These are phyloP conservation scores for Begonia fuchsioides DNA, from an alignment of 306 rosid species.

Conservation along the genomic window DNA sequence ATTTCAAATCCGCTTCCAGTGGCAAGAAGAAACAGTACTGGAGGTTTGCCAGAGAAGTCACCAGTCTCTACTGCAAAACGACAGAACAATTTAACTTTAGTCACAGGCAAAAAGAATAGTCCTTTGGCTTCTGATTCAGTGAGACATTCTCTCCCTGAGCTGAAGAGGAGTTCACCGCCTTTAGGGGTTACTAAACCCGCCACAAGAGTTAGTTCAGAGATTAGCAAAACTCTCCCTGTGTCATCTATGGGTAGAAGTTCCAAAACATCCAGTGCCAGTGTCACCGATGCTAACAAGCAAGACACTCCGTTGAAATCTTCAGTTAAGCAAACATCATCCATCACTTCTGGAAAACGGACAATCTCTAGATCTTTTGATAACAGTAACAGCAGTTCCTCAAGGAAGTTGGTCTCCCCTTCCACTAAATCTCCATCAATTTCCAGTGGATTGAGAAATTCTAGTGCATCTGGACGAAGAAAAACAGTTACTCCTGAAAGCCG, in stretches of 20 bases:
- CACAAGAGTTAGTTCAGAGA: conserved; percentile 19
- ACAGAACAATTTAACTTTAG: conserved; percentile 14
- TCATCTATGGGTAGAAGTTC: conserved; percentile 21
- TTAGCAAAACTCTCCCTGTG: conserved; percentile 27
- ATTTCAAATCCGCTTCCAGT: conserved; percentile 30
- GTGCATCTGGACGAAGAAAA: conserved; percentile 53
- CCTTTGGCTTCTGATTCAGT: conserved; percentile 21
- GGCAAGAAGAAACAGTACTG: conserved; percentile 55
- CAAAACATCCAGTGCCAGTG: conserved; percentile 25
- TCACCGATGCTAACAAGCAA: conserved; percentile 24
- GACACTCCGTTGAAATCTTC: conserved; percentile 30
- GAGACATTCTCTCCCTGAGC: conserved; percentile 67
- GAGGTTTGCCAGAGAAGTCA: conserved; percentile 49
- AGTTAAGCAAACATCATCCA: conserved; percentile 34
- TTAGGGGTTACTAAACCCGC: conserved; percentile 27
- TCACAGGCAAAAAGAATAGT: conserved; percentile 15
- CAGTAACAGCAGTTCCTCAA: conserved; percentile 34
- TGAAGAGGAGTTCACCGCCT: conserved; percentile 46
- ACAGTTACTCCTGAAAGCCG: conserved; percentile 48
- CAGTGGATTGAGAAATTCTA: conserved; percentile 44
- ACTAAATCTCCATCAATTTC: conserved; percentile 37
- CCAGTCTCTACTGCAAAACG: conserved; percentile 21
- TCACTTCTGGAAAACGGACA: conserved; percentile 27
- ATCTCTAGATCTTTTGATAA: conserved; percentile 40
- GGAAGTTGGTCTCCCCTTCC: conserved; percentile 54